Percentiles rank a stretch among this genome's conserved stretches.
These are phyloP conservation scores for Elsinoe australis DNA, from an alignment of 2,329 filamentous ascomycete species.

Conservation along the genomic window DNA sequence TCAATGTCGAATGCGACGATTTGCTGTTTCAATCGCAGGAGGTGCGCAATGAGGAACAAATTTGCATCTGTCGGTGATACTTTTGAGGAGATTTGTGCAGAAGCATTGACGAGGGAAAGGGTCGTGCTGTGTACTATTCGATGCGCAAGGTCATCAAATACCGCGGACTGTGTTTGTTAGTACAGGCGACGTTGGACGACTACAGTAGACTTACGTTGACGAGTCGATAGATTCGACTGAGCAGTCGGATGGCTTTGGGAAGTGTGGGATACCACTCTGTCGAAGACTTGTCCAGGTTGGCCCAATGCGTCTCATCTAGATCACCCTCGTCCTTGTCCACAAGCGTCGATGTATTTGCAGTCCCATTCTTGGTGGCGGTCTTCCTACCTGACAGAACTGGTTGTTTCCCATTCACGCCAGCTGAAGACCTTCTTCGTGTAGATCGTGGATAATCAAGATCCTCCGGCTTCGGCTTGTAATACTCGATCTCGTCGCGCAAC, in stretches of 20 bases:
- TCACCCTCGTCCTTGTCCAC: conserved; percentile 46
- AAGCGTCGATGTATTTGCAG: conserved; percentile 44
- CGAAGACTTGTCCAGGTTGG: conserved; percentile 20
- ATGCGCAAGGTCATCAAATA: conserved; percentile 65
- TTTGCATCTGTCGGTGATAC: conserved; percentile 66
- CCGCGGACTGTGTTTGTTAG: conserved; percentile 45
- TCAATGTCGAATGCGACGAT: conserved; percentile 94
- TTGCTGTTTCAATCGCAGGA: conserved; percentile 91
- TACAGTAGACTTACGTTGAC: conserved; percentile 48
- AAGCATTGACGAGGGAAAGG: conserved; percentile 68
- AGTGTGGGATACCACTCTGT: conserved; percentile 60
- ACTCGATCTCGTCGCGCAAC: conserved; percentile 59
- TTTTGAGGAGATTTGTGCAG: conserved; percentile 55
- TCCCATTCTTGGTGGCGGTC: conserved; percentile 29
- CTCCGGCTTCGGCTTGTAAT: conserved; percentile 56
- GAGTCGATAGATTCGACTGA: conserved; percentile 61
- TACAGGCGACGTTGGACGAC: conserved; percentile 20
- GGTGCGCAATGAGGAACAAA: conserved; percentile 88
- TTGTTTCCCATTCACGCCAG: conserved; percentile 27
- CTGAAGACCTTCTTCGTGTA: conserved; percentile 18
- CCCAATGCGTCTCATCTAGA: conserved; percentile 45
- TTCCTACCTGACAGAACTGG: conserved; percentile 47
- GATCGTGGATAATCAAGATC: conserved; percentile 57
- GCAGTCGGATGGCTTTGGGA: conserved; percentile 58
- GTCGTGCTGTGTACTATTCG: conserved; percentile 88